Percentiles rank a stretch among this genome's conserved stretches.
Evolutionary conservation across 768 basidiomycete genomes (phyloP).

Genomic region (Lactifluus hygrophoroides): DNA sequence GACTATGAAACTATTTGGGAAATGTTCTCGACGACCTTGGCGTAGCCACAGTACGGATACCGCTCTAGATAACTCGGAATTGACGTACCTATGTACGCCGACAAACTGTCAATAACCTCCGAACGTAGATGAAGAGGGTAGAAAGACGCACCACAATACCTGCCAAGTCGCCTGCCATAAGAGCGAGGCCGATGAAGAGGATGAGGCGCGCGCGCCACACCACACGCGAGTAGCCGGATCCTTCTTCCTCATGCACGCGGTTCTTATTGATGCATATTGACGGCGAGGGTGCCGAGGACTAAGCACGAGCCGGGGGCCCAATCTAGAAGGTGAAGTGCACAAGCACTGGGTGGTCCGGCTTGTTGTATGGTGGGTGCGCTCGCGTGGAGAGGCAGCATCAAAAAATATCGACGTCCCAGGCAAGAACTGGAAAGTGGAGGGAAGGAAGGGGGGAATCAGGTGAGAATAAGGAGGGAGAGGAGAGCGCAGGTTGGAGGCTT

Average conservation of each 20-base stretch:
- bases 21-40: constrained; percentile 91
- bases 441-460: too few relatives aligned
- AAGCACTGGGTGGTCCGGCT: constrained; percentile 58
- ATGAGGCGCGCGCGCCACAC: constrained; percentile 89
- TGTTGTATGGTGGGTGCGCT: constrained; percentile 64
- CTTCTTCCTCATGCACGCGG: constrained; percentile 68
- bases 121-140: background rate
- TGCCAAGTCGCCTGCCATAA: constrained; percentile 98
- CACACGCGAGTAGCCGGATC: constrained; percentile 71
- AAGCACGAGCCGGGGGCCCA: too few relatives aligned
- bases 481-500: constrained; percentile 36
- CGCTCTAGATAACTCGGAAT: constrained; percentile 63
- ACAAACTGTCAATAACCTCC: background rate
- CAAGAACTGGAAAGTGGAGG: constrained; percentile 81
- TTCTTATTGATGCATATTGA: constrained; percentile 99
- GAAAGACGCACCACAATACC: constrained; percentile 76
- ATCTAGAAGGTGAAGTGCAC: too few relatives aligned
- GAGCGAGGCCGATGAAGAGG: constrained; percentile 84
- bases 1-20: constrained; percentile 72
- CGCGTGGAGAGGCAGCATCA: constrained; percentile 81
- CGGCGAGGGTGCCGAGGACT: too few relatives aligned
- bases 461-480: background rate
- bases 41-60: constrained; percentile 87
- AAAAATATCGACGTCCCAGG: constrained; percentile 92
- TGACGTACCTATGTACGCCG: constrained; percentile 57